These are phyloP conservation scores for Tylopilus intermedius DNA, from an alignment of 768 basidiomycete species.

Conservation along the genomic window DNA sequence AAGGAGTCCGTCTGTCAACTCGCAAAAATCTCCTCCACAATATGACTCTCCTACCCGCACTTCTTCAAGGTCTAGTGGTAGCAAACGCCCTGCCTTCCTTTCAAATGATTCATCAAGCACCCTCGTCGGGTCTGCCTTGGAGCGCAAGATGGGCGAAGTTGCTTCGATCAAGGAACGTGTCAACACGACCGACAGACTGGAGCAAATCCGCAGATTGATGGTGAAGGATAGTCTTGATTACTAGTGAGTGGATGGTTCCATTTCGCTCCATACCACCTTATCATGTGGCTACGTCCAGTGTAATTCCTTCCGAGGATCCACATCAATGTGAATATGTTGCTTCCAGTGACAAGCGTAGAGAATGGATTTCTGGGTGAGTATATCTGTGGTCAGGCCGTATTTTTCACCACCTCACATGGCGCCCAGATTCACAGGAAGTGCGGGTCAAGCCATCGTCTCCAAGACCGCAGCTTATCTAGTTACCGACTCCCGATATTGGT, in stretches of 20 bases:
- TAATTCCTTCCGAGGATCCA: constrained; percentile 76
- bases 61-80: constrained; percentile 38
- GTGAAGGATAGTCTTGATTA: constrained; percentile 63
- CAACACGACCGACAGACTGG: constrained; percentile 58
- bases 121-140: constrained; percentile 67
- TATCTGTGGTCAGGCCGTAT: constrained; percentile 26
- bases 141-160: constrained; percentile 64
- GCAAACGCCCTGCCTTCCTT: constrained; percentile 38
- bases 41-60: constrained; percentile 32
- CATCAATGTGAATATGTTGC: constrained; percentile 83
- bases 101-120: constrained; percentile 68
- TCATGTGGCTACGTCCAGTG: constrained; percentile 35
- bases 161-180: constrained; percentile 48
- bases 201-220: constrained; percentile 64
- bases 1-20: constrained; percentile 32
- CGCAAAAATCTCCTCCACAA: constrained; percentile 34
- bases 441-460: constrained; percentile 69
- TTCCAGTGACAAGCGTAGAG: constrained; percentile 66
- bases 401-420: constrained; percentile 11
- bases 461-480: constrained; percentile 65
- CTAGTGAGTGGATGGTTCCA: constrained; percentile 49
- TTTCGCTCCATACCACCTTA: constrained; percentile 5
- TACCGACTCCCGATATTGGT: constrained; percentile 80
- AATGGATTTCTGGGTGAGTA: constrained; percentile 74
- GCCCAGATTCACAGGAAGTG: constrained; percentile 56